Evolutionary conservation across 2,329 filamentous ascomycete genomes (phyloP), one percentile per base, ranked within the genome.

Genomic region (Penicillium sp.): DNA sequence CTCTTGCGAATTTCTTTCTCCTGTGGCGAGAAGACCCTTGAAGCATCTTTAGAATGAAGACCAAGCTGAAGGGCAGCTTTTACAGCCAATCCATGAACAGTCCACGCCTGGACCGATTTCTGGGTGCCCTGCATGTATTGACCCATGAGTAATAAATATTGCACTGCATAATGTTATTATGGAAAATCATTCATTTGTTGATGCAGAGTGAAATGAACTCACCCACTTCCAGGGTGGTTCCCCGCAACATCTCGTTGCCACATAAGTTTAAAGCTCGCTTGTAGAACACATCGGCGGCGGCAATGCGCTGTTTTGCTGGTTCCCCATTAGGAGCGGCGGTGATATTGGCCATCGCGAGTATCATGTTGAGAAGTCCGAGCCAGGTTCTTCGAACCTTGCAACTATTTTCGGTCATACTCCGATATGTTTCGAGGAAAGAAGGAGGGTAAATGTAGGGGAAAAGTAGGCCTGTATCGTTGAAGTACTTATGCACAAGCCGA

Each of bases 41-140:
- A 35, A 26, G 41, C 41, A 20, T 49, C 29, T 33, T 33, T 49
- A 22, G 31, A 29, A 49, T 49, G 46, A 37, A 49, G 46, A 1
- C 46, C 46, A 23, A 49, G 46, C 20, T 49, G 46, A 23, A 33
- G 31, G 18, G 46, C 25, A n/a, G 26, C 46, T 49, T 49, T 49
- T 23, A 49, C 46, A 25, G 46, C 46, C 27, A 49, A 23, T 9
- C 46, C 46, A 35, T 49, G 46, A 33, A 49, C 20, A 31, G 46
- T 49, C 46, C 46, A 49, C 12, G 46, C 46, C 18, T 33, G 46
- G 11, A 33, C 27, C 22, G 46, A 49, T 33, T 29, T 33, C 31
- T 29, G 27, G 11, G 46, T 49, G 27, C 46, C 46, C 20, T 49
- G 26, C 27, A 49, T 29, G 46, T 49, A 49, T 23, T 29, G 20